phyloP scores from a whole-genome alignment of 352 stramenopile species.

The Pythium rishiriense region DNA sequence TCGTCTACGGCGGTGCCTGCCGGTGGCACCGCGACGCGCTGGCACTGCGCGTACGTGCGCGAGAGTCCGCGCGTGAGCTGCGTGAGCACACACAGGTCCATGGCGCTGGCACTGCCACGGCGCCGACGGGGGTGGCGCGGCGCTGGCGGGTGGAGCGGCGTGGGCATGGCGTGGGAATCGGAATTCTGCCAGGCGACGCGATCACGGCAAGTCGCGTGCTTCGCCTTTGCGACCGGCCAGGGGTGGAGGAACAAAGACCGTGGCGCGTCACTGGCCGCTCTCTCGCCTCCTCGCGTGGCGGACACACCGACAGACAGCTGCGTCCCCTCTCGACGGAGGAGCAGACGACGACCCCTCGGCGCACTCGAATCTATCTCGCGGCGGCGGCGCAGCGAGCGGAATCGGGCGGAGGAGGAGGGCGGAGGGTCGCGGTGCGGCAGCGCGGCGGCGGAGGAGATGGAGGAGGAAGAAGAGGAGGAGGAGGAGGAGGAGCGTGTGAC shows the following conservation, averaged over 20 bases:
- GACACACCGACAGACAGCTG: neutral
- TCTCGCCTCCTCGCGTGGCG: neutral
- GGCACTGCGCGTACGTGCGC: slow-evolving; percentile 9
- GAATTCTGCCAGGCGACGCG: neutral
- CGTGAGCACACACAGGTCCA: too few species aligned
- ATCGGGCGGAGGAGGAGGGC: too few species aligned
- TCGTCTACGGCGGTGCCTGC: neutral
- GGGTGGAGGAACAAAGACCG: too few species aligned
- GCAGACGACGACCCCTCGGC: too few species aligned
- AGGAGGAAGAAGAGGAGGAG: too few species aligned
- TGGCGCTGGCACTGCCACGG: too few species aligned
- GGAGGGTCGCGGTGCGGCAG: too few species aligned
- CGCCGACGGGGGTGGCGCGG: neutral
- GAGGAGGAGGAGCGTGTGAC: neutral
- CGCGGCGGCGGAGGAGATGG: too few species aligned
- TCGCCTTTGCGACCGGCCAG: neutral
- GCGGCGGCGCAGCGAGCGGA: too few species aligned
- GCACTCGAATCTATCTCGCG: too few species aligned
- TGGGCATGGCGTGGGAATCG: neutral
- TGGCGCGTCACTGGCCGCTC: neutral
- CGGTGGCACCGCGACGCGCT: neutral
- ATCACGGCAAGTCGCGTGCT: neutral
- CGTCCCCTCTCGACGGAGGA: too few species aligned
- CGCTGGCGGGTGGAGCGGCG: neutral
- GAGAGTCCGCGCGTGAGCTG: slow-evolving; percentile 17